Percentiles rank a stretch among this genome's conserved stretches.
Conservation (phyloP, 2,329 filamentous ascomycete species). For the Neodidymelliopsis sp. region DNA sequence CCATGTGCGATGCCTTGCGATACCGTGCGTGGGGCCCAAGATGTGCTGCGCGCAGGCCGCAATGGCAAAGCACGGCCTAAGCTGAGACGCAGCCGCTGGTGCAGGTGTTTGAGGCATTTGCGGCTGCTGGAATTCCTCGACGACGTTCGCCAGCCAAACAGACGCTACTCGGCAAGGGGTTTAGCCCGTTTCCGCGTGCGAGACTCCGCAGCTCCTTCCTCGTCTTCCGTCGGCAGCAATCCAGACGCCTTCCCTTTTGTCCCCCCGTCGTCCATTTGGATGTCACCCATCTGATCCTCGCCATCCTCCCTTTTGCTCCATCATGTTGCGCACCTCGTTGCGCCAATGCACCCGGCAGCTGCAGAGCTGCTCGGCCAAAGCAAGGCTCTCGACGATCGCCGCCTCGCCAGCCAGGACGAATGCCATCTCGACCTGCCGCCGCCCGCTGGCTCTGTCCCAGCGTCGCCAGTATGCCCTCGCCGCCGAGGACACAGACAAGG, state of each 20-base stretch:
- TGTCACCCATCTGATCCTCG: conserved; percentile 35
- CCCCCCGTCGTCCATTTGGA: conserved; percentile 37
- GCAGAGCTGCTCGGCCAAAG: conserved; percentile 60
- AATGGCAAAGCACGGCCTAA: background rate
- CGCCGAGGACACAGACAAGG: conserved; percentile 65
- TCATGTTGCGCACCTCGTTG: conserved; percentile 77
- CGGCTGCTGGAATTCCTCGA: conserved; percentile 4
- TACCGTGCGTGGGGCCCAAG: too few species aligned
- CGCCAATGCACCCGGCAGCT: conserved; percentile 71
- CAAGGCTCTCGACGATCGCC: conserved; percentile 53
- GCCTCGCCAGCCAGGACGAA: conserved; percentile 46
- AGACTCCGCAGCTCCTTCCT: conserved; percentile 16
- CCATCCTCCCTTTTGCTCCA: conserved; percentile 42
- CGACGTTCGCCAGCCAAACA: background rate
- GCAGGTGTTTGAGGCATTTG: conserved; percentile 30
- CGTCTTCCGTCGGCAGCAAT: conserved; percentile 15
- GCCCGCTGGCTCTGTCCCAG: conserved; percentile 56
- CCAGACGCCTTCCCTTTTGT: conserved; percentile 30
- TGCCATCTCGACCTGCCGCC: conserved; percentile 56
- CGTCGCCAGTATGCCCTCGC: conserved; percentile 66
- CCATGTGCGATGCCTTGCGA: conserved; percentile 7
- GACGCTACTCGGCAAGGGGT: conserved; percentile 12
- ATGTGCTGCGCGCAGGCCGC: conserved; percentile 5
- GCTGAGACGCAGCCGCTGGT: conserved; percentile 5
- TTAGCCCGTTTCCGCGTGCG: conserved; percentile 19